Percentiles rank a stretch among this genome's conserved stretches.
phyloP scores from a whole-genome alignment of 305 asterid genomes.

The Rubia balearica region DNA sequence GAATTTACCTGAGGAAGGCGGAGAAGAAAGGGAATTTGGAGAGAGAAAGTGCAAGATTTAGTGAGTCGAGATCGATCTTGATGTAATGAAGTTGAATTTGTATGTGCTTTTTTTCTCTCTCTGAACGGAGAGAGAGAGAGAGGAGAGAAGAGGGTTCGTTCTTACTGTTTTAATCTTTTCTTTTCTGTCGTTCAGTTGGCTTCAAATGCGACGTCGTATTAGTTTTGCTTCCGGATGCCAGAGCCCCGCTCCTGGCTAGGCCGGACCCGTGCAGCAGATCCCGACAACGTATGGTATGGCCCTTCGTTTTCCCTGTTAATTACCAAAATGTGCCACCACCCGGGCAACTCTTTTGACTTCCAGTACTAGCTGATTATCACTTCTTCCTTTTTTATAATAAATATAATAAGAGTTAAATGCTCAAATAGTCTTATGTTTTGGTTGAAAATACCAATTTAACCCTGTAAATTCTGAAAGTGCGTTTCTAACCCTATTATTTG shows the following conservation, averaged over 20 bases:
- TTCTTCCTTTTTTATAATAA: no score
- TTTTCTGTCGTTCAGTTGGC: not conserved
- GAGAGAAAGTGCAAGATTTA: conserved; percentile 7
- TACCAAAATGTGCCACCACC: not conserved
- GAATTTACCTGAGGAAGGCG: conserved; percentile 20
- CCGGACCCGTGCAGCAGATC: not conserved
- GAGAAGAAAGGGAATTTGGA: not conserved
- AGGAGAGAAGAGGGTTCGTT: not conserved
- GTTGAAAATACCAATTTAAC: no score
- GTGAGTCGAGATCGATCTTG: conserved; percentile 14
- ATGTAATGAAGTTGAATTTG: conserved; percentile 1
- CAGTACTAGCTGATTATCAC: no score
- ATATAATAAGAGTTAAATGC: no score
- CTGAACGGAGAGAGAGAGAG: not conserved
- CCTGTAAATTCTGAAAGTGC: no score
- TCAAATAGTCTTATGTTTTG: no score
- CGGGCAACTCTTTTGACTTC: not conserved
- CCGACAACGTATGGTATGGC: not conserved
- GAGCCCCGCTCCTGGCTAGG: not conserved
- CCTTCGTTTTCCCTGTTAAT: not conserved
- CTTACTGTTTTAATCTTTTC: not conserved
- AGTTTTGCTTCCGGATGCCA: not conserved
- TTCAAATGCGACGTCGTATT: not conserved
- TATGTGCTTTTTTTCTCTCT: conserved; percentile 21
- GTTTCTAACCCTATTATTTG: no score